phyloP scores from a whole-genome alignment of 345 rosid genomes.

The Leavenworthia alabamica region DNA sequence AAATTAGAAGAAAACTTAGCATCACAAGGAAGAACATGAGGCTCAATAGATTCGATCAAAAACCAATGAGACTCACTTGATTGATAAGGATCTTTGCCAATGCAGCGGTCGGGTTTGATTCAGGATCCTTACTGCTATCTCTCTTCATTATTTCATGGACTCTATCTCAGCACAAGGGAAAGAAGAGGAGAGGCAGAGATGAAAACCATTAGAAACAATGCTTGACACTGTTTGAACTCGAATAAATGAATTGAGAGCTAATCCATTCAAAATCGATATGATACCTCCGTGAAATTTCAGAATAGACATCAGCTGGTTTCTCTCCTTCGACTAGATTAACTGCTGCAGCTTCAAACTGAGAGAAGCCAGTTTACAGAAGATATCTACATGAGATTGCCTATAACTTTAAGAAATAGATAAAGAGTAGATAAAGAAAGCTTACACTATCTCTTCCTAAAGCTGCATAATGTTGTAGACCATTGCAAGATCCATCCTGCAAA shows the following conservation, averaged over 20 bases:
- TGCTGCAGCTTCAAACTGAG: slow-evolving; percentile 88
- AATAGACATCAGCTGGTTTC: slow-evolving; percentile 91
- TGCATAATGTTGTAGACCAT: slow-evolving; percentile 97
- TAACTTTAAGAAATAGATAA: background rate
- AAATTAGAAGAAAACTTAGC: slow-evolving; percentile 30
- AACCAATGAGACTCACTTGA: slow-evolving; percentile 48
- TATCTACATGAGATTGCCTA: background rate
- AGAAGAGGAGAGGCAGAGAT: background rate
- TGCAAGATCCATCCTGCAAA: slow-evolving; percentile 95
- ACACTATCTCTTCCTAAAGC: slow-evolving; percentile 96
- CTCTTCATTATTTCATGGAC: slow-evolving; percentile 80
- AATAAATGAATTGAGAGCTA: background rate
- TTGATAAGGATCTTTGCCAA: slow-evolving; percentile 71
- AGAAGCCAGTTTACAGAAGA: slow-evolving; percentile 24
- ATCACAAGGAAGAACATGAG: background rate
- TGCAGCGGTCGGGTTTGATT: slow-evolving; percentile 57
- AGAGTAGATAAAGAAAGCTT: slow-evolving; percentile 29
- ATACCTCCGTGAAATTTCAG: slow-evolving; percentile 92
- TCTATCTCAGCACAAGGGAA: slow-evolving; percentile 37
- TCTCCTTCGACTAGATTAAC: slow-evolving; percentile 82
- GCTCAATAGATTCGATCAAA: background rate
- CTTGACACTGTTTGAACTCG: background rate
- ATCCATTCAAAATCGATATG: background rate
- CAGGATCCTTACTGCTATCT: slow-evolving; percentile 76
- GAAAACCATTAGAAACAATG: background rate